Base-by-base conservation (phyloP, 2,329 filamentous ascomycete species). In the Aspergillus vadensis region DNA sequence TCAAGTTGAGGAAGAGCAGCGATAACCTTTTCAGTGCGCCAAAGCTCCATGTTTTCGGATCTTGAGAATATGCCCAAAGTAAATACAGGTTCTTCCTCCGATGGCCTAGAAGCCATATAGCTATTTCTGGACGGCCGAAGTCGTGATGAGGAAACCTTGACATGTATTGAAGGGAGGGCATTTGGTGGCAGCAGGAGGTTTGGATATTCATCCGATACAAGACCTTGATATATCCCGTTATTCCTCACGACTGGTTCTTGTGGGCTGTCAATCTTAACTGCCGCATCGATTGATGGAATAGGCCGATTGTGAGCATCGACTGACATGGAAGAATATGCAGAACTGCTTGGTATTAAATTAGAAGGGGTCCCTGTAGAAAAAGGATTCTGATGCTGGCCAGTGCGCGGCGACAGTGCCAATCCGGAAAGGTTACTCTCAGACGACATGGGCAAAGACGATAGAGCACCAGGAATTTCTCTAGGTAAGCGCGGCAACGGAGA, bases 21-120 rank as follows among this genome's bases (percentile, higher is more conserved):
- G 3, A 91, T 90, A 63, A 96, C 92, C 76, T 99, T 99, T 77
- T 99, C 95, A 6, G 97, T 87, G 30, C 94, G 88, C 94, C 95
- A 98, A 10, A 99, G 81, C 74, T 98, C 94, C 30, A 63, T 61
- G 54, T 70, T 70, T 30, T 74, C 70, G 0, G 88, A 88, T 57
- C 93, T 88, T 9, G 90, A 90, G 69, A 92, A 89, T 38, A 99
- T 81, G 17, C 92, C 93, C 56, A 99, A 81, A 0, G 92, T 97
- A 70, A 98, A 97, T 0, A 98, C 94, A 0, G 93, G 92, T 68
- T 97, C 93, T 72, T 97, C 94, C 60, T 97, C 93, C 19, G 90
- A 81, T 63, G 91, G 88, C 54, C 87, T 94, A 10, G 92, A 81
- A 2, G 88, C 91, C 70, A 97, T 81, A 67, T 95, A 85, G 73